phyloP scores from a whole-genome alignment of 495 filamentous ascomycete genomes.

The Penicillium riverlandense region DNA sequence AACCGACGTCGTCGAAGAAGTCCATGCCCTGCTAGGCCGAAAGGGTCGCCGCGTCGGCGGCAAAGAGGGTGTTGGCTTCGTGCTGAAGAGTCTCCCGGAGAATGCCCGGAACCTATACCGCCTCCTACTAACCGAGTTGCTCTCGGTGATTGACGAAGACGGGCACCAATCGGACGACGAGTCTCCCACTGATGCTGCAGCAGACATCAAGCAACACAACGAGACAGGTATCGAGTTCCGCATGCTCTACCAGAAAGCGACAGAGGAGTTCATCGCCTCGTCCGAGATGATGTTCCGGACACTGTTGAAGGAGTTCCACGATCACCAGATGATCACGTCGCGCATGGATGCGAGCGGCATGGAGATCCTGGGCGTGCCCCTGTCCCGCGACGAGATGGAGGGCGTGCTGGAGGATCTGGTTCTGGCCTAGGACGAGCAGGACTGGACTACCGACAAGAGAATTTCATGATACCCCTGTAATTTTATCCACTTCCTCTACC shows the following conservation, averaged over 20 bases:
- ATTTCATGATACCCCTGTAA: constrained; percentile 25
- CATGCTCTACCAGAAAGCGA: constrained; percentile 85
- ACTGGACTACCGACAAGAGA: too few relatives aligned
- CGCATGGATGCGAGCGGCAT: constrained; percentile 77
- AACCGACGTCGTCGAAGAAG: constrained; percentile 71
- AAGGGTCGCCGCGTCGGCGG: constrained; percentile 78
- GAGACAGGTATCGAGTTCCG: constrained; percentile 75
- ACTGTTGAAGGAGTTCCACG: constrained; percentile 92
- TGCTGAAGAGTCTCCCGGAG: constrained; percentile 81
- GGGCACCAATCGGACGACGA: constrained; percentile 42
- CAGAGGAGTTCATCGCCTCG: constrained; percentile 93
- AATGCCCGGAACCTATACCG: constrained; percentile 84
- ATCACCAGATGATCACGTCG: constrained; percentile 92
- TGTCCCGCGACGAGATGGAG: constrained; percentile 84
- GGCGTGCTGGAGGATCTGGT: constrained; percentile 80
- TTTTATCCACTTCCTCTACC: too few relatives aligned
- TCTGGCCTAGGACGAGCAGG: constrained; percentile 13
- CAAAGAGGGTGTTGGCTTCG: constrained; percentile 86
- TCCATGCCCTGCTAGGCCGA: constrained; percentile 77
- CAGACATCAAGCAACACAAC: constrained; percentile 13
- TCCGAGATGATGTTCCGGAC: constrained; percentile 94
- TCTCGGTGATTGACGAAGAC: constrained; percentile 52
- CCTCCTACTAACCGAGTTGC: constrained; percentile 73
- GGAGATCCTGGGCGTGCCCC: constrained; percentile 78
- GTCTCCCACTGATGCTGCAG: constrained; percentile 17